Percentiles rank a stretch among this genome's conserved stretches.
These are phyloP conservation scores for Claviceps monticola DNA, from an alignment of 2,329 filamentous ascomycete genomes.

Conservation along the genomic window DNA sequence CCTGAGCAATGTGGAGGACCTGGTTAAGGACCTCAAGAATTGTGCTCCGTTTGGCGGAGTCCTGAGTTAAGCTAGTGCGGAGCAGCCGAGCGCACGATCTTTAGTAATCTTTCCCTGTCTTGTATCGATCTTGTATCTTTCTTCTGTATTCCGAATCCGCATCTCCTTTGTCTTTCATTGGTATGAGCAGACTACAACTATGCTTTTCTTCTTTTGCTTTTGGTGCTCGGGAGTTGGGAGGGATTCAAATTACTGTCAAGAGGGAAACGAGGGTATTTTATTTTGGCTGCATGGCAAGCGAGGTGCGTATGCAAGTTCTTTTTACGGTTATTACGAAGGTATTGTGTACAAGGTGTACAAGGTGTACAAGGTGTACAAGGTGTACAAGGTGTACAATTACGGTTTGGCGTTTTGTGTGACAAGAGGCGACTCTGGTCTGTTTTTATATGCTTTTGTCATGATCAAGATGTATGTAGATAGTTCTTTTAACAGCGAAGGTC, in stretches of 20 bases:
- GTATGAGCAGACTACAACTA: background rate
- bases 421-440: background rate
- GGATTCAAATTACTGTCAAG: constrained; percentile 10
- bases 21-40: constrained; percentile 72
- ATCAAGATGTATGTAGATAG: background rate
- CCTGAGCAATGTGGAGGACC: constrained; percentile 68
- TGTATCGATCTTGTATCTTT: background rate
- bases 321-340: constrained; percentile 11
- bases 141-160: background rate
- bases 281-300: background rate
- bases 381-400: background rate
- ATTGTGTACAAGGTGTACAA: constrained; percentile 15
- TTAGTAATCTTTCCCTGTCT: background rate
- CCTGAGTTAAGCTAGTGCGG: constrained; percentile 13
- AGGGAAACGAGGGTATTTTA: background rate
- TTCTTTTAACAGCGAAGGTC: background rate
- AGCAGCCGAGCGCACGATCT: too few relatives aligned
- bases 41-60: constrained; percentile 60
- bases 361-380: too few relatives aligned
- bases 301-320: background rate
- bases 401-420: constrained; percentile 14
- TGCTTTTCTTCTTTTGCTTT: background rate
- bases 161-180: background rate
- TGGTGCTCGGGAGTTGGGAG: constrained; percentile 5
- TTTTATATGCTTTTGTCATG: constrained; percentile 2